These are phyloP conservation scores for Scheffersomyces cryptocercus DNA, from an alignment of 1,139 yeast genomes.

Conservation along the genomic window DNA sequence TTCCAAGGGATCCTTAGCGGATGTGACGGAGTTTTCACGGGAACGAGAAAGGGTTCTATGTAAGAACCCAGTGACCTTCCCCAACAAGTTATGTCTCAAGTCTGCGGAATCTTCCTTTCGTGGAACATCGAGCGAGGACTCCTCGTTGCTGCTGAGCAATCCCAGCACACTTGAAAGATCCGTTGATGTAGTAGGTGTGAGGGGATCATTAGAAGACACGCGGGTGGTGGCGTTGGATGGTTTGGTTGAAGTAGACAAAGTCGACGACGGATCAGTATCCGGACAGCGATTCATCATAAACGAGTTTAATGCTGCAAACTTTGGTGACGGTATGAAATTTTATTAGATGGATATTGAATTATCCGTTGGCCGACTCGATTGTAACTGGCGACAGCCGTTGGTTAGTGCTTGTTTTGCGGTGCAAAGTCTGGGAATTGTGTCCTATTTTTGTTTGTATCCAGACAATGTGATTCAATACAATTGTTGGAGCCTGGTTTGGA, in stretches of 20 bases:
- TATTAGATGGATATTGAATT: no score
- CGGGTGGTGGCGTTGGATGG: slow-evolving; percentile 15
- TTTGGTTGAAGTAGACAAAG: background rate
- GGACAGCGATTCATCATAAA: no score
- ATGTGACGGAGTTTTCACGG: slow-evolving; percentile 17
- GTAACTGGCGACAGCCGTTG: no score
- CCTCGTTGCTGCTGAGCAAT: slow-evolving; percentile 2
- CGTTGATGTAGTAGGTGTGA: slow-evolving; percentile 14
- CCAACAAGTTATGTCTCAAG: slow-evolving; percentile 27
- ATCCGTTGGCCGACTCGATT: no score
- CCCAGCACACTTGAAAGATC: background rate
- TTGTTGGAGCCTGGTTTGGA: no score
- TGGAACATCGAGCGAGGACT: slow-evolving; percentile 9
- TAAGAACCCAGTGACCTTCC: slow-evolving; percentile 35
- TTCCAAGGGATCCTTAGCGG: slow-evolving; percentile 6
- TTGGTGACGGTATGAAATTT: no score
- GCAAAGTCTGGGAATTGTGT: no score
- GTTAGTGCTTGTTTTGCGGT: no score
- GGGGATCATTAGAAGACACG: slow-evolving; percentile 15
- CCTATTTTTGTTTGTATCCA: no score
- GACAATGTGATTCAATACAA: no score
- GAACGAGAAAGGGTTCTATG: slow-evolving; percentile 23
- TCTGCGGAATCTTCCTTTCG: slow-evolving; percentile 14
- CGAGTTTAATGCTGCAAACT: no score
- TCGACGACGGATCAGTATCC: no score